phyloP scores from a whole-genome alignment of 345 rosid species.

The Salix arbutifolia region DNA sequence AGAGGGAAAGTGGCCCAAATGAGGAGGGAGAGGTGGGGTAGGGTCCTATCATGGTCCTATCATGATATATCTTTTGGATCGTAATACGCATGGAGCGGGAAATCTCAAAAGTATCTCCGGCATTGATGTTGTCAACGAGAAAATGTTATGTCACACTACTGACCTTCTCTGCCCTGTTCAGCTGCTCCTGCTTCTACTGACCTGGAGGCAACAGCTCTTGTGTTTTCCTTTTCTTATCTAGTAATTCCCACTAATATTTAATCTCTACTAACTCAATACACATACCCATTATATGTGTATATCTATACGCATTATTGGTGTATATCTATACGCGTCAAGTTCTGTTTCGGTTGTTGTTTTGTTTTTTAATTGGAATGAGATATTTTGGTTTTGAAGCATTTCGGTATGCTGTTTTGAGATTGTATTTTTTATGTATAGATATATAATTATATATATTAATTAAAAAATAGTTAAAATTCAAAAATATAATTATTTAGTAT shows the following conservation, averaged over 20 bases:
- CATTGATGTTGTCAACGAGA: constrained; percentile 33
- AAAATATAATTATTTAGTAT: no score
- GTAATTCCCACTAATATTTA: neutral
- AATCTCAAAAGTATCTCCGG: constrained; percentile 17
- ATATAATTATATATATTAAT: no score
- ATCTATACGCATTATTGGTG: no score
- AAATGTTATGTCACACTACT: constrained; percentile 34
- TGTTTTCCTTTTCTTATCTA: no score
- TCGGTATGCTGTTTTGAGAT: rapidly evolving
- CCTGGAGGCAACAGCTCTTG: neutral
- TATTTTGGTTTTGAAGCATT: no score
- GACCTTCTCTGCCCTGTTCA: neutral
- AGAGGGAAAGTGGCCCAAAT: neutral
- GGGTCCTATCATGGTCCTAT: neutral
- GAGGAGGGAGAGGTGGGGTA: neutral
- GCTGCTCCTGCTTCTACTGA: neutral
- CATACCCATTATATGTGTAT: no score
- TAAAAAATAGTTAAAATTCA: no score
- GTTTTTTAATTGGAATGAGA: no score
- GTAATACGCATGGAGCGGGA: constrained; percentile 12
- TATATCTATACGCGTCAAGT: no score
- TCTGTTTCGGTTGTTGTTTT: no score
- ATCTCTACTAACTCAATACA: neutral
- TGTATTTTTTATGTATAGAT: no score
- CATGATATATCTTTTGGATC: neutral